Conservation (phyloP, 116 monocot species). For the Posidonia oceanica region DNA sequence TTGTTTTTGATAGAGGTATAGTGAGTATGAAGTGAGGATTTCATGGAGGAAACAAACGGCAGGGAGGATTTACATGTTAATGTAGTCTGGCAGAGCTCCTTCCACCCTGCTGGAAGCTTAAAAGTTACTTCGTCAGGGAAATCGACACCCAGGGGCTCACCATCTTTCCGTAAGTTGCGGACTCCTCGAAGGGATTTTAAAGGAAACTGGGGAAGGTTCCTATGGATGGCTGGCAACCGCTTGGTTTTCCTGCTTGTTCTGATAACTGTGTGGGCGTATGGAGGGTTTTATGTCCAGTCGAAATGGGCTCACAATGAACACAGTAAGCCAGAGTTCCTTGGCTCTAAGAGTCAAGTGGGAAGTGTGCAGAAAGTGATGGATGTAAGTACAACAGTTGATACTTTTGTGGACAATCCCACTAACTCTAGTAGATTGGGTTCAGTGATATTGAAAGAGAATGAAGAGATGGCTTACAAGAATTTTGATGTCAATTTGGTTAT, state of each 20-base stretch:
- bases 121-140: conserved; percentile 44
- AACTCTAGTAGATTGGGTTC: conserved; percentile 9
- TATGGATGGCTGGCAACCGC: conserved; percentile 48
- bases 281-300: conserved; percentile 71
- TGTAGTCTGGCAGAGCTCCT: conserved; percentile 20
- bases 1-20: neutral
- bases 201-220: conserved; percentile 9
- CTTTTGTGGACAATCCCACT: conserved; percentile 7
- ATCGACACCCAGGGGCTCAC: conserved; percentile 38
- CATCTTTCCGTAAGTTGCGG: conserved; percentile 38
- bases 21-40: neutral
- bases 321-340: conserved; percentile 28
- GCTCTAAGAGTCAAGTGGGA: conserved; percentile 22
- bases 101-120: conserved; percentile 20
- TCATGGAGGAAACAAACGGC: conserved; percentile 36
- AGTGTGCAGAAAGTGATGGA: conserved; percentile 5
- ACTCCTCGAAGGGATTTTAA: conserved; percentile 44
- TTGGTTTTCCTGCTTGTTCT: conserved; percentile 53
- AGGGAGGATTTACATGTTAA: conserved; percentile 27
- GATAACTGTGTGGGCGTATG: conserved; percentile 63
- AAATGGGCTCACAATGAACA: conserved; percentile 64
- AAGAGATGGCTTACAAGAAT: conserved; percentile 11
- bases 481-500: conserved; percentile 14
- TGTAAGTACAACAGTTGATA: conserved; percentile 7
- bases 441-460: conserved; percentile 7